Conservation (phyloP, 139 green algal genomes). For the Chlorella sp. region DNA sequence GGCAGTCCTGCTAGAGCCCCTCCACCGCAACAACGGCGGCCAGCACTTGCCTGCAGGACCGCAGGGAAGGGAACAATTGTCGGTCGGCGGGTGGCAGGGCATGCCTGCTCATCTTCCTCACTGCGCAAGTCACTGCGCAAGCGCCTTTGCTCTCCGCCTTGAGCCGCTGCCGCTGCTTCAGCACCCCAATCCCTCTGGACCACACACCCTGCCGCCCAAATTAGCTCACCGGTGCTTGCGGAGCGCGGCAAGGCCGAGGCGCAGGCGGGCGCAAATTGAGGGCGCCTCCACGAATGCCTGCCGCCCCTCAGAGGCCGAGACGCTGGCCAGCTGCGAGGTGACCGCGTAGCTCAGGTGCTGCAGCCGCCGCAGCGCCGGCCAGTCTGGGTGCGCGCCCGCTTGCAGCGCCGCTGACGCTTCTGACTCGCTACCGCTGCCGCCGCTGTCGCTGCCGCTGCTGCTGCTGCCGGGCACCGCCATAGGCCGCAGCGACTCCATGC, state of each 20-base stretch:
- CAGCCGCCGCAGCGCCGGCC: constrained; percentile 29
- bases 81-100: too few species aligned
- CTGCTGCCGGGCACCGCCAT: background rate
- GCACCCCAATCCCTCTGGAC: too few species aligned
- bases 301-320: constrained; percentile 21
- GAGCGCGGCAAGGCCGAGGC: constrained; percentile 36
- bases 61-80: background rate
- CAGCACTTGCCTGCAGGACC: constrained; percentile 11
- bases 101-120: too few species aligned
- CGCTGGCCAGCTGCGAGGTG: background rate
- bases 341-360: constrained; percentile 33
- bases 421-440: background rate
- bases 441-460: background rate
- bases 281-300: constrained; percentile 55
- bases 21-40: constrained; percentile 41
- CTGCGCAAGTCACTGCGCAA: too few species aligned
- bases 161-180: too few species aligned
- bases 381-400: constrained; percentile 14
- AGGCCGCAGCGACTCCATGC: constrained; percentile 52
- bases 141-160: background rate
- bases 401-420: background rate
- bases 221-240: constrained; percentile 24
- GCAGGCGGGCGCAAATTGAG: constrained; percentile 43
- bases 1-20: too few species aligned
- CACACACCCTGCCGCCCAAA: constrained; percentile 17